Evolutionary conservation across 768 basidiomycete species (phyloP).

Genomic region (Mycena capillaripes): DNA sequence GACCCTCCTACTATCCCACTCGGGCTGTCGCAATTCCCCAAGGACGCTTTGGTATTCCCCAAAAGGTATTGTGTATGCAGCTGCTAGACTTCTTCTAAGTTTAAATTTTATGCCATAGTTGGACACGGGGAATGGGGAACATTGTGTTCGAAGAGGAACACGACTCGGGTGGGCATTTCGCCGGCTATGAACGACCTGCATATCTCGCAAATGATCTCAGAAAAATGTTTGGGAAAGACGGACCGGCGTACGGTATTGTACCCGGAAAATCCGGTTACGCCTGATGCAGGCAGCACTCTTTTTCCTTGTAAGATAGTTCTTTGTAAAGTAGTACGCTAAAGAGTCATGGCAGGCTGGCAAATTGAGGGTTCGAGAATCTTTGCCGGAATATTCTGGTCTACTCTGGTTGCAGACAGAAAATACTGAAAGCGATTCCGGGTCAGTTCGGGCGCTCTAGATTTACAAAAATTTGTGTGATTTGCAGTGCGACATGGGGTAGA

Average conservation of each 20-base stretch:
- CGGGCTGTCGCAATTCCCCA: slow-evolving; percentile 16
- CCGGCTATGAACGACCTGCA: slow-evolving; percentile 51
- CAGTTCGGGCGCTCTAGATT: no score
- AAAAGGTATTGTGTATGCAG: neutral
- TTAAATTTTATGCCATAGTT: neutral
- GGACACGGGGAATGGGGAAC: slow-evolving; percentile 17
- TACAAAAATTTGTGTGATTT: no score
- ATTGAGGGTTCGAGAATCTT: no score
- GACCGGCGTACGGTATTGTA: slow-evolving; percentile 51
- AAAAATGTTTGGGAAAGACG: slow-evolving; percentile 56
- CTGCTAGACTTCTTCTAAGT: neutral
- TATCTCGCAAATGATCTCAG: slow-evolving; percentile 50
- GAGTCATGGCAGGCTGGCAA: no score
- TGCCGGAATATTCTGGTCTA: no score
- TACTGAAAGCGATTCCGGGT: no score
- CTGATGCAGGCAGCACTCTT: no score
- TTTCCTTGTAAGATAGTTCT: no score
- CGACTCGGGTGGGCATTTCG: slow-evolving; percentile 55
- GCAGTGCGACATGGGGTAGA: no score
- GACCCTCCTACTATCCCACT: slow-evolving; percentile 21
- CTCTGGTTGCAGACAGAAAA: no score
- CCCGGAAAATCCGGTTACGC: no score
- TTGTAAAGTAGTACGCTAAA: no score
- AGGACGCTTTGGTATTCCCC: slow-evolving; percentile 14
- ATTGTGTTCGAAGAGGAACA: slow-evolving; percentile 15